Evolutionary conservation across 257 asterid species (phyloP).

Genomic region (Solanum tarapatanum): DNA sequence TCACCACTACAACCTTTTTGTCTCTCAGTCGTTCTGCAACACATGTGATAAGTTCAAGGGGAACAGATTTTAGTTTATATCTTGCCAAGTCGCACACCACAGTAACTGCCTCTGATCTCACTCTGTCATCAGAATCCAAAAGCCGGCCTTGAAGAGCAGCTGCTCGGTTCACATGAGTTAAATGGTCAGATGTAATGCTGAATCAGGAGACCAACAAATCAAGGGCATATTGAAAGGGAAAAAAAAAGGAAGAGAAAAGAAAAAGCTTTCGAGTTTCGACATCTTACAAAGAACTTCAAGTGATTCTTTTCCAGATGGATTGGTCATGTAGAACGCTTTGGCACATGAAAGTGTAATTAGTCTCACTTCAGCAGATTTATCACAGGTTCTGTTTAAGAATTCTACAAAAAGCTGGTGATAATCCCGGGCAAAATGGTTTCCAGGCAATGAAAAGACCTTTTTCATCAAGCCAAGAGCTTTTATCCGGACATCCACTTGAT

Average conservation of each 20-base stretch:
- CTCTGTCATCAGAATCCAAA: conserved; percentile 72
- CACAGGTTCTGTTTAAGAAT: conserved; percentile 68
- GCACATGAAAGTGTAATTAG: conserved; percentile 68
- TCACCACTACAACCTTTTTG: conserved; percentile 52
- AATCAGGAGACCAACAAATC: neutral
- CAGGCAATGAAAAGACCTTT: conserved; percentile 51
- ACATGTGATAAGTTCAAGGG: conserved; percentile 40
- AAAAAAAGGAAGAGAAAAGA: neutral
- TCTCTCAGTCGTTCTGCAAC: conserved; percentile 79
- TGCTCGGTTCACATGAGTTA: conserved; percentile 21
- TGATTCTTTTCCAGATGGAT: conserved; percentile 46
- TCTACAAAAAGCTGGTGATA: conserved; percentile 49
- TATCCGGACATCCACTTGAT: conserved; percentile 88
- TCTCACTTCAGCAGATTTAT: conserved; percentile 80
- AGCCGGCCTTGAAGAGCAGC: conserved; percentile 71
- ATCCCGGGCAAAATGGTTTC: conserved; percentile 42
- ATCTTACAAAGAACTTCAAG: conserved; percentile 60
- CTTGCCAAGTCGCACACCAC: conserved; percentile 63
- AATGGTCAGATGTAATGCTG: conserved; percentile 1
- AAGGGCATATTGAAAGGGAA: neutral
- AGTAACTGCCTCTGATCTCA: conserved; percentile 66
- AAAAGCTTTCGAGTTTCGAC: neutral
- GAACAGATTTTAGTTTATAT: conserved; percentile 25
- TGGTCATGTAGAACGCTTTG: conserved; percentile 40
- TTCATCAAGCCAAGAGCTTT: conserved; percentile 61